phyloP scores from a whole-genome alignment of 148 eudicot species.

The Chenopodium formosanum region DNA sequence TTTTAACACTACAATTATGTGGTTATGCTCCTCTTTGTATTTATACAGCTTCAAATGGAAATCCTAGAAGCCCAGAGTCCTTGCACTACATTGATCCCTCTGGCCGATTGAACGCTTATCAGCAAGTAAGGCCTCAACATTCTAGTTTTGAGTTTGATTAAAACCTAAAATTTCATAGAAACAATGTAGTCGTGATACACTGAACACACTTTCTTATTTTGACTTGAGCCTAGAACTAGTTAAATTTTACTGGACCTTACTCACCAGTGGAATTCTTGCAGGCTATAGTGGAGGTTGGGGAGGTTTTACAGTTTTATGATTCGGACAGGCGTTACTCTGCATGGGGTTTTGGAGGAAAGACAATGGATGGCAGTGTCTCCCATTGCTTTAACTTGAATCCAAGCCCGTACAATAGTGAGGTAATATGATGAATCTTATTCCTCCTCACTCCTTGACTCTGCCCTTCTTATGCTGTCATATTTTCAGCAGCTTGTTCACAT shows the following conservation, averaged over 20 bases:
- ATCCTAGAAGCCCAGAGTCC: slow-evolving; percentile 60
- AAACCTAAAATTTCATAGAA: neutral
- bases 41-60: slow-evolving; percentile 78
- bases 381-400: slow-evolving; percentile 87
- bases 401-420: slow-evolving; percentile 37
- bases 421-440: neutral
- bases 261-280: slow-evolving; percentile 28
- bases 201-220: neutral
- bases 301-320: slow-evolving; percentile 81
- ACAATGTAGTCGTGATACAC: neutral
- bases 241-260: neutral
- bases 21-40: slow-evolving; percentile 4
- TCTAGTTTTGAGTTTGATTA: neutral
- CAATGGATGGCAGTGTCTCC: slow-evolving; percentile 47
- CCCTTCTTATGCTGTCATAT: neutral
- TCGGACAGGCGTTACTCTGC: slow-evolving; percentile 79
- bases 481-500: neutral
- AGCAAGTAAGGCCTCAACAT: slow-evolving; percentile 49
- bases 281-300: slow-evolving; percentile 93
- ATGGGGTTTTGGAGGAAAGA: slow-evolving; percentile 88
- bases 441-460: too few species aligned
- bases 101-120: slow-evolving; percentile 83
- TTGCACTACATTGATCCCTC: slow-evolving; percentile 88
- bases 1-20: neutral
- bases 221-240: neutral